Base-by-base conservation (phyloP, 768 basidiomycete genomes). In the Wakefieldia striispora region DNA sequence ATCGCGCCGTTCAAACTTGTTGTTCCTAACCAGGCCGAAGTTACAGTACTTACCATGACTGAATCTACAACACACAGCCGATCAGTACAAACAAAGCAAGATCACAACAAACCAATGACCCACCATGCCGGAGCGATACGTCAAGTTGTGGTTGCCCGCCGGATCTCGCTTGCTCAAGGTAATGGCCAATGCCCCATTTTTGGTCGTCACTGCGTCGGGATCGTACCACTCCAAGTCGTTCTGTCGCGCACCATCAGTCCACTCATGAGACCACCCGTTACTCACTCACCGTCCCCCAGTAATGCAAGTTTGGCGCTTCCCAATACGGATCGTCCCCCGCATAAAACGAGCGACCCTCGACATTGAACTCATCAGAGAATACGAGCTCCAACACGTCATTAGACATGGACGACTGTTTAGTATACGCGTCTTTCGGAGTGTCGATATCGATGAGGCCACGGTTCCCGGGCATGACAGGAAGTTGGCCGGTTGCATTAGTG, bases 351-450 rank as follows among this genome's bases (percentile, higher is more conserved):
- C 87, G 72, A 0, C 88, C 89, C 3, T 87, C 86, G 20, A 62
- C 64, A 50, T 91, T 81, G 65, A 93, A 93, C 71, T 92, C 91
- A 62, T 93, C 90, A 1, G 82, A 84, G 67, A 90, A 93, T 16
- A 90, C 81, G 45, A 88, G 71, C 70, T 74, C 66, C 60, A 69
- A 36, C 4, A 72, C 70, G 27, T 69, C 65, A 14, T 67, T 8
- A 1, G 66, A 57, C 58, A 50, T 69, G 60, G 75, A 82, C 0
- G 70, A 65, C 37, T 62, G 55, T 44, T 68, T 72, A 40, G 63
- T 73, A 69, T 75, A 68, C 20, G 66, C 65, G 16, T 75, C 70
- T 52, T 68, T 17, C 9, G 83, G 83, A 0, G 84, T 83, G 38
- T 80, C 74, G 19, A 69, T 42, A 53, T 84, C 83, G 54, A 85